Evolutionary conservation across 139 green algal species (phyloP).

Genomic region (Gonium pectorale): DNA sequence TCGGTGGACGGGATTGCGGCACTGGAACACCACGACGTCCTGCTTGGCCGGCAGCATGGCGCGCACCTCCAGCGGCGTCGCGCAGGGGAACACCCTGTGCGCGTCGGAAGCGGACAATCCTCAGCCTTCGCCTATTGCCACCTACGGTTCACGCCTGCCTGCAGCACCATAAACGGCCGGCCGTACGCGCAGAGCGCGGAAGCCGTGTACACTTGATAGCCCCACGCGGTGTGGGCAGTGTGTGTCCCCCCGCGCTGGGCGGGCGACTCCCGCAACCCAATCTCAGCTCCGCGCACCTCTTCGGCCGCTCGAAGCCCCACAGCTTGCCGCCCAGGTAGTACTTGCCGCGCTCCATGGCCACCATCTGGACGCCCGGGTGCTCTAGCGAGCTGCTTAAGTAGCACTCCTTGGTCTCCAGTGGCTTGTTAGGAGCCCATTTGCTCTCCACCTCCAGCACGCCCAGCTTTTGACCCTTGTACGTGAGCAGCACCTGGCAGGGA

Average conservation of each 20-base stretch:
- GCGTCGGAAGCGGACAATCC: neutral
- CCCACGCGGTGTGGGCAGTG: no score
- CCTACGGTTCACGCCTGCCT: no score
- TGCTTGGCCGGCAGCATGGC: slow-evolving; percentile 73
- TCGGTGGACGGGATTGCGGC: slow-evolving; percentile 94
- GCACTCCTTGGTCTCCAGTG: slow-evolving; percentile 67
- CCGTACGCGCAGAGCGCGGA: no score
- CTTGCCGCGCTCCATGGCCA: slow-evolving; percentile 89
- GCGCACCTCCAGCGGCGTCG: slow-evolving; percentile 82
- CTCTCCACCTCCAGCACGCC: slow-evolving; percentile 84
- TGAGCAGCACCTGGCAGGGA: slow-evolving; percentile 87
- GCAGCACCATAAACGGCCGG: no score
- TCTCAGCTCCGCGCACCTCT: slow-evolving; percentile 48
- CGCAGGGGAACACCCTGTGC: slow-evolving; percentile 85
- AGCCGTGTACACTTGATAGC: no score
- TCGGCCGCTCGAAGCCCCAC: slow-evolving; percentile 70
- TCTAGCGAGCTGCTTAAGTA: slow-evolving; percentile 93
- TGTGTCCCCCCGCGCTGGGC: no score
- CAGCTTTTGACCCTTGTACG: slow-evolving; percentile 89
- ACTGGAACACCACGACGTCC: slow-evolving; percentile 96
- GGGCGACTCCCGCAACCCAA: no score
- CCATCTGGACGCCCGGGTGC: slow-evolving; percentile 95
- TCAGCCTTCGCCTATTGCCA: no score
- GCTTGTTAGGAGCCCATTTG: slow-evolving; percentile 87
- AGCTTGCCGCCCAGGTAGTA: slow-evolving; percentile 81